These are phyloP conservation scores for Colletotrichum sp. DNA, from an alignment of 2,329 filamentous ascomycete species.

Conservation along the genomic window DNA sequence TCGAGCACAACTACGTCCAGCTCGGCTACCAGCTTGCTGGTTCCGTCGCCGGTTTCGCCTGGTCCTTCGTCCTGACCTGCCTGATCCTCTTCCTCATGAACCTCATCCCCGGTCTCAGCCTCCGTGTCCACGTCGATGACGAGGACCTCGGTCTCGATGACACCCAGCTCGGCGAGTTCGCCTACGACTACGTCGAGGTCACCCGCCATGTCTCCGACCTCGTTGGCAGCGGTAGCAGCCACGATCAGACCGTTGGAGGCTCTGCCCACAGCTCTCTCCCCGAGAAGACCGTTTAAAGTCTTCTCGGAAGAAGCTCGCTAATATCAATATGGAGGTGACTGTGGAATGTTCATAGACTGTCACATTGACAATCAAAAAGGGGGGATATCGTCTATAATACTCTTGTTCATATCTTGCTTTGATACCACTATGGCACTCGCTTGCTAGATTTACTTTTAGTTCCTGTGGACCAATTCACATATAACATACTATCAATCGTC, in stretches of 20 bases:
- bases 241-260: neutral
- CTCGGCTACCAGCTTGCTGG: constrained; percentile 75
- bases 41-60: constrained; percentile 67
- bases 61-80: constrained; percentile 71
- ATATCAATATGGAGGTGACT: neutral
- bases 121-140: constrained; percentile 70
- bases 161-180: constrained; percentile 80
- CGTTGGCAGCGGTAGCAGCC: constrained; percentile 5
- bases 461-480: neutral
- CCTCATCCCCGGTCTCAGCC: constrained; percentile 71
- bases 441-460: constrained; percentile 11
- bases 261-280: constrained; percentile 22
- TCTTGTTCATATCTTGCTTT: constrained; percentile 14
- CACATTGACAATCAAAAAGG: neutral
- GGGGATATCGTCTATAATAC: constrained; percentile 3
- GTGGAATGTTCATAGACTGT: neutral
- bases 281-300: constrained; percentile 18
- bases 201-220: constrained; percentile 63
- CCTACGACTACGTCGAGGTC: constrained; percentile 82
- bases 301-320: neutral
- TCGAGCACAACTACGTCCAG: constrained; percentile 74
- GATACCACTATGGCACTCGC: constrained; percentile 10
- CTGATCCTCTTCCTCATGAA: constrained; percentile 75
- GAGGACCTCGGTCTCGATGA: constrained; percentile 76
- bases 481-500: neutral